phyloP scores from a whole-genome alignment of 225 moss, liverwort and hornwort genomes.

The Pseudoscleropodium purum region DNA sequence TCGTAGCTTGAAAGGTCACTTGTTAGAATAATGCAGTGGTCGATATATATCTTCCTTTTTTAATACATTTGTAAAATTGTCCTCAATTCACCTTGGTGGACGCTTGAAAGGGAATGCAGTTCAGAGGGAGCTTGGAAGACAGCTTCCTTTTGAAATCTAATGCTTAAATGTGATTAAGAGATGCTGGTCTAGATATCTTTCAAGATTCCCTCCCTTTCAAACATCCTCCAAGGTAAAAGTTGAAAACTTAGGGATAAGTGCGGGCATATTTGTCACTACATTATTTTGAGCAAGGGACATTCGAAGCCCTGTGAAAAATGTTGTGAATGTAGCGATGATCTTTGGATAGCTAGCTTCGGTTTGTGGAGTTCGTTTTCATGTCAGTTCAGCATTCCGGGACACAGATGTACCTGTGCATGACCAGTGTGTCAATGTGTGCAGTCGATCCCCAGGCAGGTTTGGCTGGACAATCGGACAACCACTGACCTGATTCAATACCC shows the following conservation, averaged over 20 bases:
- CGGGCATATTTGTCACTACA: background rate
- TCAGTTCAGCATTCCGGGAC: background rate
- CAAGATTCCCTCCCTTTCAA: background rate
- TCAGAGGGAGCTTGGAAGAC: background rate
- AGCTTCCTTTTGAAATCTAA: background rate
- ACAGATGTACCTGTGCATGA: background rate
- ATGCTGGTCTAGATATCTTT: background rate
- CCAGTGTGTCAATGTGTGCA: background rate
- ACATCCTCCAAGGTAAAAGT: background rate
- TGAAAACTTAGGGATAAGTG: background rate
- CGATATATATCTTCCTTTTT: background rate
- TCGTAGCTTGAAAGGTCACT: background rate
- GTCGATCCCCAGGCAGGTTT: slow-evolving; percentile 41
- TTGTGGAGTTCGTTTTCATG: background rate
- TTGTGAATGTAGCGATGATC: background rate
- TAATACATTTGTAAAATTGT: background rate
- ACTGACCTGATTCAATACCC: slow-evolving; percentile 50
- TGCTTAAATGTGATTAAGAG: background rate
- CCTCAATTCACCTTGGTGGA: background rate
- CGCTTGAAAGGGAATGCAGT: background rate
- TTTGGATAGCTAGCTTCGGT: background rate
- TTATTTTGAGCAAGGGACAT: background rate
- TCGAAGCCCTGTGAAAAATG: background rate
- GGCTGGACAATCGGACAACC: slow-evolving; percentile 39
- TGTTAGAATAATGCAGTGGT: background rate